These are phyloP conservation scores for Aspergillus sp. DNA, from an alignment of 2,329 filamentous ascomycete species.

Conservation along the genomic window DNA sequence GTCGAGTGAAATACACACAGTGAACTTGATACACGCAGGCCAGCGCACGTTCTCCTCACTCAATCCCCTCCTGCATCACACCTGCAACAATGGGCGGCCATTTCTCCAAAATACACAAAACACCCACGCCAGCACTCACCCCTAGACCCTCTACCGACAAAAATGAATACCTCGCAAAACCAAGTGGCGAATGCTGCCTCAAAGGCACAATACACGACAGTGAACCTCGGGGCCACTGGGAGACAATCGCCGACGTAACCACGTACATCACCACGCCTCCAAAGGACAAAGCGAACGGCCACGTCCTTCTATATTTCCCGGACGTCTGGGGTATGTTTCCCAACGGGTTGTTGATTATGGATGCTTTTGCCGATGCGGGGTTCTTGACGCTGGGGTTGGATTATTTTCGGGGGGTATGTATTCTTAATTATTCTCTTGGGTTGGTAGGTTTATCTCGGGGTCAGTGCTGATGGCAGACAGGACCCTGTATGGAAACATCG, in stretches of 20 bases:
- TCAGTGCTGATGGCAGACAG: too few species aligned
- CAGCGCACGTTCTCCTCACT: too few species aligned
- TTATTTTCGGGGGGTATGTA: not conserved
- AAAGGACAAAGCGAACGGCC: not conserved
- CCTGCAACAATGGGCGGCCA: too few species aligned
- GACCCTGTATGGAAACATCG: constrained; percentile 32
- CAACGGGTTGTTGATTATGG: constrained; percentile 6
- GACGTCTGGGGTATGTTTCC: constrained; percentile 2
- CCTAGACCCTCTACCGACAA: too few species aligned
- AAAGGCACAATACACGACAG: not conserved
- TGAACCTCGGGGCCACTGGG: not conserved
- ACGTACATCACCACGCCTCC: not conserved
- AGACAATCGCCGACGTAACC: not conserved
- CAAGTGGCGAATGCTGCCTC: not conserved
- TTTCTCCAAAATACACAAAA: too few species aligned
- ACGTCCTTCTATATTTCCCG: constrained; percentile 6
- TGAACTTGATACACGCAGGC: too few species aligned
- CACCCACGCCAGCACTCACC: too few species aligned
- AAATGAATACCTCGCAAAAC: too few species aligned
- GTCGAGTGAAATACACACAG: too few species aligned
- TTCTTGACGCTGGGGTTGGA: not conserved
- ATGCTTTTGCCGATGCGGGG: constrained; percentile 6
- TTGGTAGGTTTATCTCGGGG: too few species aligned
- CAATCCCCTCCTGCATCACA: too few species aligned
- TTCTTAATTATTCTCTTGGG: too few species aligned